Base-by-base conservation (phyloP, 352 stramenopile genomes). In the Phytopythium sindhum region DNA sequence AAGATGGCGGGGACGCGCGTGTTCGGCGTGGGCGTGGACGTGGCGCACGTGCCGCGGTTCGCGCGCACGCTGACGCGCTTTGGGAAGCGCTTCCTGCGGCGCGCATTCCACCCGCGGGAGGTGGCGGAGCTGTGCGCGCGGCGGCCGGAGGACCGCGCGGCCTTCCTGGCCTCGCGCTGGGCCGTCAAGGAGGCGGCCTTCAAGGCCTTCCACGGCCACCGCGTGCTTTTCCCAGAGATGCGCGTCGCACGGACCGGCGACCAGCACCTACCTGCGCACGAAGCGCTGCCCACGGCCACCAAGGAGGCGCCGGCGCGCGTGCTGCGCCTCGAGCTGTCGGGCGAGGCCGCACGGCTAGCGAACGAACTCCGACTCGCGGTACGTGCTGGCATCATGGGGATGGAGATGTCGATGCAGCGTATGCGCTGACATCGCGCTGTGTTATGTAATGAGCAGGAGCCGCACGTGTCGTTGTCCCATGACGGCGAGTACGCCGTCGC, bases 401-500 rank as follows among this genome's bases (percentile, higher is more conserved):
- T 23, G 52, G 31, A 11, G 29, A 23, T 35, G 44, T 45, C 15
- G 23, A 29, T 39, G 28, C 9, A 55, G 23, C 39, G 12, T 10
- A 5, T n/a, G n/a, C 39, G 37, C 37, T 44, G 11, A 45, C 35
- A 21, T n/a, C 5, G 39, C 17, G 15, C 41, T 45, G 9, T 50
- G 23, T 26, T 28, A 28, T 17, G 37, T n/a, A 64, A 35, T 10
- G 57, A 48, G 26, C 62, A 93, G 80, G 78, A 82, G 1, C 54
- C 81, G 14, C 77, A 84, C 48, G 83, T 93, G 31, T 93, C 84
- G 45, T 71, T 95, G 33, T 93, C 84, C 12, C 87, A 95, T 50
- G 87, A 95, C 60, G 73, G 80, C n/a, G 78, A 93, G 67, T 93
- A 93, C 68, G 86, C 87, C 14, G 61, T 93, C 37, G 87, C 87